Evolutionary conservation across 2,329 filamentous ascomycete species (phyloP).

Genomic region (Nakataea oryzae): DNA sequence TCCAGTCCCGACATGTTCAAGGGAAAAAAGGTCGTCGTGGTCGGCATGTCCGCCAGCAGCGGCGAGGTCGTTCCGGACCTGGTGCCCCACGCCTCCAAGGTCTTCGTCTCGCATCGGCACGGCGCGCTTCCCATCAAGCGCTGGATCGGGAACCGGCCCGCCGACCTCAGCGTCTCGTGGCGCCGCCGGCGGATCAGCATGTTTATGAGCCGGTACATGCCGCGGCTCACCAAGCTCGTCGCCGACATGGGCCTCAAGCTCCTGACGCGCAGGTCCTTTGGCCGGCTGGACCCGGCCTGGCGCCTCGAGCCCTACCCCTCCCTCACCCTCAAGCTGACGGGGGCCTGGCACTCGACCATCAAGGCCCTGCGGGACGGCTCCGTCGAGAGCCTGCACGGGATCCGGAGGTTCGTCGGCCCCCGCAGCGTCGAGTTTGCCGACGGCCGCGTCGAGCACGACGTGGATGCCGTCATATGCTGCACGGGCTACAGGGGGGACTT

Average conservation of each 20-base stretch:
- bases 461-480: constrained; percentile 22
- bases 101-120: constrained; percentile 29
- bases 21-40: constrained; percentile 29
- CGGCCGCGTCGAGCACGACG: constrained; percentile 15
- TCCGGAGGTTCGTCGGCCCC: constrained; percentile 15
- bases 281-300: constrained; percentile 19
- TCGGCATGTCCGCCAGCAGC: constrained; percentile 29
- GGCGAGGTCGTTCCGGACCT: constrained; percentile 24
- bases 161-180: constrained; percentile 22
- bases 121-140: constrained; percentile 23
- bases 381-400: constrained; percentile 16
- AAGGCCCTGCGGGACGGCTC: constrained; percentile 15
- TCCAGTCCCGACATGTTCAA: constrained; percentile 21
- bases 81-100: constrained; percentile 20
- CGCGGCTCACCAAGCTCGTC: constrained; percentile 6
- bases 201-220: constrained; percentile 16
- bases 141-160: constrained; percentile 20
- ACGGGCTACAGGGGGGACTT: constrained; percentile 23
- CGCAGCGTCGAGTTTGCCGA: constrained; percentile 17
- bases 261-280: constrained; percentile 9
- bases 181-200: constrained; percentile 19
- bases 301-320: constrained; percentile 17
- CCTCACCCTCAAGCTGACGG: constrained; percentile 13
- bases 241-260: constrained; percentile 10
- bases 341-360: constrained; percentile 16